Base-by-base conservation (phyloP, 2,329 filamentous ascomycete genomes). In the Aspergillus texensis region DNA sequence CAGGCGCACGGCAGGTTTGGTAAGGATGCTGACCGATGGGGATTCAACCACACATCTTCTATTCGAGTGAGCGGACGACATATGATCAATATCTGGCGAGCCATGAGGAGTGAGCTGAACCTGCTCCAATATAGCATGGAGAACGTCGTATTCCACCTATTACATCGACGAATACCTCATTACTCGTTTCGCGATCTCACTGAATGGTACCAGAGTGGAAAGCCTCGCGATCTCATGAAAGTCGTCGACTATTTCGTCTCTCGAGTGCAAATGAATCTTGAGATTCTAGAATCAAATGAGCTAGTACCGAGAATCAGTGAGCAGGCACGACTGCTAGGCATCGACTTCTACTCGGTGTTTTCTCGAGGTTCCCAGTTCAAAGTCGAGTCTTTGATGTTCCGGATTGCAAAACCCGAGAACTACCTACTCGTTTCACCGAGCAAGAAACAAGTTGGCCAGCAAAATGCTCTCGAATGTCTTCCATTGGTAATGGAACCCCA, bases 401-500 rank as follows among this genome's bases (percentile, higher is more conserved):
- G 95, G 50, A 97, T 99, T 70, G 94, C 95, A 50, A 99, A 99
- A 75, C 94, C 95, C 0, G 95, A 99, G 76, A 97, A 95, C 70
- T 96, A 95, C 71, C 83, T 98, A 9, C 84, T 99, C 0, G 87
- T 96, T 1, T 98, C 94, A 8, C 95, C 95, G 0, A 96, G 90
- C 75, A 87, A 90, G 66, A 94, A 93, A 76, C 95, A 99, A 76
- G 94, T 98, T 1, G 94, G 94, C 3, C 88, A 90, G 30, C 95
- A 99, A 74, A 98, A 98, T 74, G 94, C 95, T 1, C 84, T 98
- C 0, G 95, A 98, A 75, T 98, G 95, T 74, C 81, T 98, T 19
- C 95, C 95, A 0, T 82, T 99, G 14, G 95, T 99, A 46, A 97
- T 99, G 94, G 95, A 99, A 73, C 95, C 95, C 0, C 93, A 95